A percentile compares a stretch with the other conserved stretches of the same genome.
These are phyloP conservation scores for Chamaecyparis obtusa DNA, from an alignment of 75 land plant species.

Conservation along the genomic window DNA sequence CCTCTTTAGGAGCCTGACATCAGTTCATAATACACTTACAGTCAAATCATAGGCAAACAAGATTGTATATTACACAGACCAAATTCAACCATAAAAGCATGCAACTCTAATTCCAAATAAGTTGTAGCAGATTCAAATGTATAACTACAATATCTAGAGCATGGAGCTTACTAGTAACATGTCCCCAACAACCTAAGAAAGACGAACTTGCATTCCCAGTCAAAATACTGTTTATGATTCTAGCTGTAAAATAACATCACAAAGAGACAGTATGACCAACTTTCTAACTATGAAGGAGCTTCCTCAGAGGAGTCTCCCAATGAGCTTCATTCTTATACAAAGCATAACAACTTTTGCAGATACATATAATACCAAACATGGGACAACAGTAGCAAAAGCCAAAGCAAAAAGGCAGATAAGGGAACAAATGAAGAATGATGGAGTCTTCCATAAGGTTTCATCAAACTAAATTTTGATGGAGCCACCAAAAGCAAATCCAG, in stretches of 20 bases:
- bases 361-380: no score
- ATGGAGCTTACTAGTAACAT: background rate
- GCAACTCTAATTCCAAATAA: constrained; percentile 26
- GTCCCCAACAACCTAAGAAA: background rate
- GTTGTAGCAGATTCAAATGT: background rate
- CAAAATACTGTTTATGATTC: background rate
- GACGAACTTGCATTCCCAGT: background rate
- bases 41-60: constrained; percentile 13
- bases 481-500: no score
- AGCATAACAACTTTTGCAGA: background rate
- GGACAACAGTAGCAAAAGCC: background rate
- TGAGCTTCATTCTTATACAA: no score
- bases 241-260: background rate
- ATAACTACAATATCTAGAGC: background rate
- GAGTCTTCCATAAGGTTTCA: no score
- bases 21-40: background rate
- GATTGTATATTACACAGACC: background rate
- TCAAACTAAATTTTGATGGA: no score
- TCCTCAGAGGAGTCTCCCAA: background rate
- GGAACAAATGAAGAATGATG: no score
- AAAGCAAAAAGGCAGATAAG: background rate
- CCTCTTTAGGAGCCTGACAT: constrained; percentile 41
- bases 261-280: background rate
- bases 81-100: background rate
- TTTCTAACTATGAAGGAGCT: background rate